phyloP scores from a whole-genome alignment of 139 green algal genomes.

The Tetraselmis striata region DNA sequence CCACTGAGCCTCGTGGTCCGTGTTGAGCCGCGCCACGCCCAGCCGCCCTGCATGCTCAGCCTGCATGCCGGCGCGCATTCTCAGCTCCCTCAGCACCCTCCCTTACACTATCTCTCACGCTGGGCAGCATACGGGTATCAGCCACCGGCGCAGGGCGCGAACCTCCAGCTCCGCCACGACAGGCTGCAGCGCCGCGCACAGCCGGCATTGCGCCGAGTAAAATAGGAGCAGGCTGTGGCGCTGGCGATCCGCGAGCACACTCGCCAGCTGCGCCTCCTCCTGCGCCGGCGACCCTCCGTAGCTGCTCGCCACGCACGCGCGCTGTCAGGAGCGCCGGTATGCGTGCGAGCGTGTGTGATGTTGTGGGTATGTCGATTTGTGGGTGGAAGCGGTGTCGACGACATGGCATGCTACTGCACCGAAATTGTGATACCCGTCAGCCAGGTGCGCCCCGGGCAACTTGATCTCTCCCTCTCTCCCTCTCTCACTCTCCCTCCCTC shows the following conservation, averaged over 20 bases:
- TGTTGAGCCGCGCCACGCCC: neutral
- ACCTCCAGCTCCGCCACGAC: neutral
- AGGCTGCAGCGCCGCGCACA: neutral
- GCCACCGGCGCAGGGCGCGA: neutral
- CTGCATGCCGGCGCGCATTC: neutral
- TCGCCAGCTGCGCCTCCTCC: neutral
- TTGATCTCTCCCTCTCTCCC: too few relatives aligned
- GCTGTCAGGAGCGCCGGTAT: too few relatives aligned
- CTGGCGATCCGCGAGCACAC: neutral
- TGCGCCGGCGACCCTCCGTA: neutral
- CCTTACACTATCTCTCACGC: too few relatives aligned
- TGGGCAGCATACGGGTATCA: neutral
- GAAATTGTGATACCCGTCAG: too few relatives aligned
- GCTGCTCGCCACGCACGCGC: neutral
- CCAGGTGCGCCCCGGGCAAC: too few relatives aligned
- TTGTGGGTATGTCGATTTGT: too few relatives aligned
- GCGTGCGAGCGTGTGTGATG: too few relatives aligned
- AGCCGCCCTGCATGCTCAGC: neutral
- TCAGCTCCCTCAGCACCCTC: too few relatives aligned
- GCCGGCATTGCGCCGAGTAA: neutral
- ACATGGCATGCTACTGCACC: too few relatives aligned
- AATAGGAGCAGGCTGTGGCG: neutral
- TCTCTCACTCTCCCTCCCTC: too few relatives aligned
- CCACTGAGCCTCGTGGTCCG: neutral
- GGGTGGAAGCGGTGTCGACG: neutral